Percentiles rank a stretch among this genome's conserved stretches.
Evolutionary conservation across 345 rosid genomes (phyloP).

Genomic region (Eucalyptus sideroxylon): DNA sequence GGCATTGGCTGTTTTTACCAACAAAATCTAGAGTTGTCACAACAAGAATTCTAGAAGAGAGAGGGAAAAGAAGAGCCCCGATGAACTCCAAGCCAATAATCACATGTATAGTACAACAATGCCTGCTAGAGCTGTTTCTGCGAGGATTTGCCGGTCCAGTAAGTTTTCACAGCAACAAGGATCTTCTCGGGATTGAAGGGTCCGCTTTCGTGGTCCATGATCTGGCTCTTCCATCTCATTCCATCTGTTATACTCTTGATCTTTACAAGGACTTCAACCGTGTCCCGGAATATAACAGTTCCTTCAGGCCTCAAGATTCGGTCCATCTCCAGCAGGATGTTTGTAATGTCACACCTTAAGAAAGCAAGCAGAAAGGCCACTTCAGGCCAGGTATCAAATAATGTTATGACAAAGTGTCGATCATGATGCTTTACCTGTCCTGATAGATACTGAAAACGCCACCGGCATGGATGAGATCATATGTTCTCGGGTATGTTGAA

Average conservation of each 20-base stretch:
- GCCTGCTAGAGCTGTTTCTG: slow-evolving; percentile 5
- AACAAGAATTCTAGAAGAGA: background rate
- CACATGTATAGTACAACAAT: background rate
- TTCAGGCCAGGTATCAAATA: background rate
- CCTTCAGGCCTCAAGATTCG: slow-evolving; percentile 95
- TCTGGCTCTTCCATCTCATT: slow-evolving; percentile 81
- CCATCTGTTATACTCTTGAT: slow-evolving; percentile 58
- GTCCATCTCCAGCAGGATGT: slow-evolving; percentile 94
- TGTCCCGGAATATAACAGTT: slow-evolving; percentile 80
- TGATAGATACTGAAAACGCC: slow-evolving; percentile 75
- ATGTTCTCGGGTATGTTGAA: slow-evolving; percentile 96
- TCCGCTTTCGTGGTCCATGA: slow-evolving; percentile 91
- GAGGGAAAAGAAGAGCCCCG: background rate
- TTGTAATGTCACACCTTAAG: slow-evolving; percentile 63
- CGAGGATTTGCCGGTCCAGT: slow-evolving; percentile 72
- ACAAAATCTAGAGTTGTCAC: background rate
- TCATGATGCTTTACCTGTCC: slow-evolving; percentile 36
- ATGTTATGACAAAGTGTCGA: background rate
- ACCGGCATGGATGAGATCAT: slow-evolving; percentile 85
- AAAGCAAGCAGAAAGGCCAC: background rate
- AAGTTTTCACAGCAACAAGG: slow-evolving; percentile 71
- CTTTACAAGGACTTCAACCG: slow-evolving; percentile 74
- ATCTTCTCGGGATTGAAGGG: slow-evolving; percentile 92
- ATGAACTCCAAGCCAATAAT: background rate
- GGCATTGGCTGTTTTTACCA: background rate